Percentiles rank a stretch among this genome's conserved stretches.
Conservation (phyloP, 768 basidiomycete species). For the Pisolithus marmoratus region DNA sequence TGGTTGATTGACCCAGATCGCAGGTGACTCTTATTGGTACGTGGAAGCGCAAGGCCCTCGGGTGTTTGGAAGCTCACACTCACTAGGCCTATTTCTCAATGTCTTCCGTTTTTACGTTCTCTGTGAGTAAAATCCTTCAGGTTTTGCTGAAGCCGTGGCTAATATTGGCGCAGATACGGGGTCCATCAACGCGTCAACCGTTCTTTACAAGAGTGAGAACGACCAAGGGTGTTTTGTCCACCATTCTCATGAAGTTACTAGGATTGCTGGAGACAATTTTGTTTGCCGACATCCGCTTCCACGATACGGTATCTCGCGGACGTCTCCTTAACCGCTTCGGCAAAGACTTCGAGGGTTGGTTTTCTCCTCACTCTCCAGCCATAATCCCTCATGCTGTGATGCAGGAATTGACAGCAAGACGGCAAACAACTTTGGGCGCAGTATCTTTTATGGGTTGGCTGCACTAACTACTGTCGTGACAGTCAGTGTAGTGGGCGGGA, state of each 20-base stretch:
- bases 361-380: background rate
- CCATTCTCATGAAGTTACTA: conserved; percentile 11
- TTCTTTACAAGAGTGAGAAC: conserved; percentile 63
- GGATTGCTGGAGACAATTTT: conserved; percentile 73
- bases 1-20: conserved; percentile 19
- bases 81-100: conserved; percentile 46
- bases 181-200: conserved; percentile 74
- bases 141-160: conserved; percentile 3
- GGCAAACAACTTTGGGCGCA: conserved; percentile 82
- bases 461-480: conserved; percentile 66
- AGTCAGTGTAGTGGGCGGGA: conserved; percentile 73
- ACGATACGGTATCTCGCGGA: conserved; percentile 86
- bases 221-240: background rate
- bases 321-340: conserved; percentile 80
- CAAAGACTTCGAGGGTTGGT: conserved; percentile 76
- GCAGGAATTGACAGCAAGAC: conserved; percentile 76
- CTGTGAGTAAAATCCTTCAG: conserved; percentile 41
- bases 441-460: conserved; percentile 64
- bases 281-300: conserved; percentile 88
- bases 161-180: conserved; percentile 47
- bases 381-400: conserved; percentile 4
- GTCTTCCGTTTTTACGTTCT: conserved; percentile 68
- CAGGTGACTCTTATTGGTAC: conserved; percentile 35
- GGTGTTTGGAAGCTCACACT: conserved; percentile 4
- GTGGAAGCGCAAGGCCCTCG: background rate